phyloP scores from a whole-genome alignment of 345 rosid species.

The Citrus inodora region DNA sequence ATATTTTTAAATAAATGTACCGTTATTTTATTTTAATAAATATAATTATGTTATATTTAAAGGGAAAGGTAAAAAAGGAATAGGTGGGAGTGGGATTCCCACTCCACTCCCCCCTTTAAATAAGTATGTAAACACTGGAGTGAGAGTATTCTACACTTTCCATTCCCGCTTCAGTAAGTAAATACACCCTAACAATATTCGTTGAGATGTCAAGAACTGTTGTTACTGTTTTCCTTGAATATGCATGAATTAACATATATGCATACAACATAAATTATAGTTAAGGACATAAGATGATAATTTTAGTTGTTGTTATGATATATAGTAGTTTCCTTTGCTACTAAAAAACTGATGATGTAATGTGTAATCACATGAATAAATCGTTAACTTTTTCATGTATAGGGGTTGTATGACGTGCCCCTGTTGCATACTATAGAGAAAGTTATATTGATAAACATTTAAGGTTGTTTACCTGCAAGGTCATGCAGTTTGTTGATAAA shows the following conservation, averaged over 20 bases:
- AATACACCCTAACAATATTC: background rate
- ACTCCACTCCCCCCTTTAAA: too few relatives aligned
- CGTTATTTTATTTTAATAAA: too few relatives aligned
- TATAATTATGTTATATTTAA: too few relatives aligned
- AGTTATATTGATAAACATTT: constrained; percentile 3
- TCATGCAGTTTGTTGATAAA: background rate
- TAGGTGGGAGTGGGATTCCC: too few relatives aligned
- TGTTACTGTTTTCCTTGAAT: background rate
- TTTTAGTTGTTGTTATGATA: background rate
- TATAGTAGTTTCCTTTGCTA: background rate
- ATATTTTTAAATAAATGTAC: too few relatives aligned
- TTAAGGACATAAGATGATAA: background rate
- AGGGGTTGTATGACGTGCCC: background rate
- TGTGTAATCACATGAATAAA: background rate
- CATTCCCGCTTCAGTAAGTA: too few relatives aligned
- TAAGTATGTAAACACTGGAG: too few relatives aligned
- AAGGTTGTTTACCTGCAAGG: constrained; percentile 1
- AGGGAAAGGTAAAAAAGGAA: too few relatives aligned
- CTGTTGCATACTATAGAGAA: background rate
- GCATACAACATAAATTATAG: background rate
- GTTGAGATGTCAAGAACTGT: background rate
- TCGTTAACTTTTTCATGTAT: background rate
- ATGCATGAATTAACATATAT: background rate
- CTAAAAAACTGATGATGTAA: background rate
- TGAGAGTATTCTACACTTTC: too few relatives aligned